Evolutionary conservation across 2,329 filamentous ascomycete genomes (phyloP).

Genomic region (Trichoderma endophyticum): DNA sequence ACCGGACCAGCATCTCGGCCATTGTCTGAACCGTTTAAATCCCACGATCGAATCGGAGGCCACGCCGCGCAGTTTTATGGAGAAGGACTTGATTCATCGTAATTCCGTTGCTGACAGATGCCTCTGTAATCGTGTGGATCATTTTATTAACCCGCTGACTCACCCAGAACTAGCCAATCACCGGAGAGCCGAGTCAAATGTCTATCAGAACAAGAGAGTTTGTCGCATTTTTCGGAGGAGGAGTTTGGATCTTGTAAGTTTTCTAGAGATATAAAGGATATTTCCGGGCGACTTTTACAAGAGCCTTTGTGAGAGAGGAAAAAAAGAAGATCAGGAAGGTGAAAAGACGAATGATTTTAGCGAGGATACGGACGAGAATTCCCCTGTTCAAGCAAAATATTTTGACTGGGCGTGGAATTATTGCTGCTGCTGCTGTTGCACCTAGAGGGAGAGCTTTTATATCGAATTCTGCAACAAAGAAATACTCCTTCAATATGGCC

Average conservation of each 20-base stretch:
- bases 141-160: background rate
- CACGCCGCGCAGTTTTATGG: background rate
- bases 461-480: background rate
- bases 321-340: background rate
- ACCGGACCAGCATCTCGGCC: background rate
- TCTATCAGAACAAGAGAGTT: background rate
- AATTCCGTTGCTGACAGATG: conserved; percentile 5
- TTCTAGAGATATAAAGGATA: background rate
- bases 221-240: background rate
- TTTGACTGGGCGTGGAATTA: background rate
- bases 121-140: conserved; percentile 1
- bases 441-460: background rate
- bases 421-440: background rate
- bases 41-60: background rate
- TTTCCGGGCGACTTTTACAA: background rate
- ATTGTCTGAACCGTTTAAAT: background rate
- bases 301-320: background rate
- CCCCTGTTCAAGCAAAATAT: background rate
- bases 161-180: background rate
- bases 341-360: background rate
- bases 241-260: background rate
- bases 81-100: background rate
- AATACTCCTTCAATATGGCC: background rate
- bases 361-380: background rate
- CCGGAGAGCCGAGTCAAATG: background rate